Evolutionary conservation across 768 basidiomycete species (phyloP).

Genomic region (Clavulina sp.): DNA sequence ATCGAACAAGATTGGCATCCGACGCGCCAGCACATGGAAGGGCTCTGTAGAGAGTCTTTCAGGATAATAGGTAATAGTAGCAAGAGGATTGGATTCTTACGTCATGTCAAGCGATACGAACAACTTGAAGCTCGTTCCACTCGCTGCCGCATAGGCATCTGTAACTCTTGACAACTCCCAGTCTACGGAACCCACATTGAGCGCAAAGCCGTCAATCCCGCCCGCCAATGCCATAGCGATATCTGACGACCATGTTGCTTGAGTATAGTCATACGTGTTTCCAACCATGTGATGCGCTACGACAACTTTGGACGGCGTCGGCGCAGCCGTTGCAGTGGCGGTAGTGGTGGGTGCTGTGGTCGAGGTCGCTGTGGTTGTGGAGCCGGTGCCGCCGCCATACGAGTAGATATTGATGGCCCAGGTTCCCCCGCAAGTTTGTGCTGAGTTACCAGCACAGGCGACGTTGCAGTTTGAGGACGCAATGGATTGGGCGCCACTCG

Average conservation of each 20-base stretch:
- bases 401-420: conserved; percentile 6
- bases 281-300: too few relatives aligned
- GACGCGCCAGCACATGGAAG: conserved; percentile 32
- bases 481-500: neutral
- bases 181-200: conserved; percentile 47
- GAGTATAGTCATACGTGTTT: too few relatives aligned
- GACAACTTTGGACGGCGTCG: neutral
- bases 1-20: conserved; percentile 34
- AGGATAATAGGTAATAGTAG: conserved; percentile 13
- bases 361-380: conserved; percentile 2
- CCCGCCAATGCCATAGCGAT: neutral
- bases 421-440: neutral
- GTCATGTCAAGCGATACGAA: conserved; percentile 59
- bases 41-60: conserved; percentile 14
- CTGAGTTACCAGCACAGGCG: neutral
- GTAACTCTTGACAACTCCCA: conserved; percentile 48
- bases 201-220: conserved; percentile 19
- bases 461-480: neutral
- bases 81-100: conserved; percentile 10
- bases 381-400: neutral
- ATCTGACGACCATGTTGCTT: neutral
- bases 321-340: conserved; percentile 1
- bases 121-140: conserved; percentile 33
- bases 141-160: conserved; percentile 44
- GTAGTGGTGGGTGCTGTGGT: conserved; percentile 1